phyloP scores from a whole-genome alignment of 2,329 filamentous ascomycete species.

The Aurifilum marmelostoma region DNA sequence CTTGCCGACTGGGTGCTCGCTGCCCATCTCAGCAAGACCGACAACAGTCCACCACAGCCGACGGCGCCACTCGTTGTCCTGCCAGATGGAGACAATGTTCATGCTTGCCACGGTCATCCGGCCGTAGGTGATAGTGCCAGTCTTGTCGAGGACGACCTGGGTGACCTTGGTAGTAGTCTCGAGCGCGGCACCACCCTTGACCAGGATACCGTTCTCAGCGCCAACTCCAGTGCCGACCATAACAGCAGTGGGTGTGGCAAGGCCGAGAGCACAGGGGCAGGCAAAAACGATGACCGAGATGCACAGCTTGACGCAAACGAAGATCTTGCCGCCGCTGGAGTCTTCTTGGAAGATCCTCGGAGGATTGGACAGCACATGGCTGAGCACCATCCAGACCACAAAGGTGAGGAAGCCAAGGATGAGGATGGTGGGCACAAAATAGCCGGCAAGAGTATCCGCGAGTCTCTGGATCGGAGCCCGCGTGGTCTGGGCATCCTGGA shows the following conservation, averaged over 20 bases:
- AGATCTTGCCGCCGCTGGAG: constrained; percentile 84
- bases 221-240: constrained; percentile 99
- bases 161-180: constrained; percentile 90
- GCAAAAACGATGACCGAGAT: constrained; percentile 99
- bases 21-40: constrained; percentile 92
- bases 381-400: constrained; percentile 90
- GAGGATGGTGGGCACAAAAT: constrained; percentile 91
- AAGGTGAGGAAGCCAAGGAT: constrained; percentile 84
- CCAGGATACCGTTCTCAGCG: constrained; percentile 93
- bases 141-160: constrained; percentile 93
- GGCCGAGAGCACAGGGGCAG: constrained; percentile 93
- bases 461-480: constrained; percentile 93
- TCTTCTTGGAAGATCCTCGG: constrained; percentile 83
- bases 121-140: constrained; percentile 89
- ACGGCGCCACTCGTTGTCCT: constrained; percentile 66
- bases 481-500: constrained; percentile 94
- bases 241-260: constrained; percentile 94
- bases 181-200: constrained; percentile 91
- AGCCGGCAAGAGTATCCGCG: constrained; percentile 87
- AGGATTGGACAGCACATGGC: constrained; percentile 81
- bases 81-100: constrained; percentile 71
- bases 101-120: constrained; percentile 89
- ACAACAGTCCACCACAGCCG: constrained; percentile 95
- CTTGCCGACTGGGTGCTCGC: constrained; percentile 93
- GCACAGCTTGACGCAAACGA: constrained; percentile 96